These are phyloP conservation scores for Russula earlei DNA, from an alignment of 768 basidiomycete genomes.

Conservation along the genomic window DNA sequence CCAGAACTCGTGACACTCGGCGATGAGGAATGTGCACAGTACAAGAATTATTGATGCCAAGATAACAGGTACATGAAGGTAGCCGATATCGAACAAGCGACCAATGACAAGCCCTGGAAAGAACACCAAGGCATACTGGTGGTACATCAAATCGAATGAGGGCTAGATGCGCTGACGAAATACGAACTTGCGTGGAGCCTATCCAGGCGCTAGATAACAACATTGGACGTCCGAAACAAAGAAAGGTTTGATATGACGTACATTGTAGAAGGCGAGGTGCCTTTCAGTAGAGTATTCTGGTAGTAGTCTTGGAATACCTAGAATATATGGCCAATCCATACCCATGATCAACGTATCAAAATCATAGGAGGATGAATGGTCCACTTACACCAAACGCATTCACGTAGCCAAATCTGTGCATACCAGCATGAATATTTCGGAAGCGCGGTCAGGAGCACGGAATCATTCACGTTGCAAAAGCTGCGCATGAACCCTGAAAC, in stretches of 20 bases:
- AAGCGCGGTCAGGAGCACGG: neutral
- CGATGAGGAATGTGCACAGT: slow-evolving; percentile 50
- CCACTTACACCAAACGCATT: slow-evolving; percentile 67
- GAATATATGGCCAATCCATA: neutral
- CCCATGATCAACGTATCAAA: neutral
- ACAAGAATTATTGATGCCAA: slow-evolving; percentile 43
- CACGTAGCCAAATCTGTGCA: slow-evolving; percentile 51
- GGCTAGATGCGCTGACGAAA: neutral
- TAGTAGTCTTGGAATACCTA: slow-evolving; percentile 73
- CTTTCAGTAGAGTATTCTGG: slow-evolving; percentile 39
- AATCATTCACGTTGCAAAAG: slow-evolving; percentile 33
- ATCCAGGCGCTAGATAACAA: slow-evolving; percentile 56
- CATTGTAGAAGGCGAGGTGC: slow-evolving; percentile 55
- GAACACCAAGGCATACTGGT: slow-evolving; percentile 53
- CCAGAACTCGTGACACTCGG: slow-evolving; percentile 68
- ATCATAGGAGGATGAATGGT: neutral
- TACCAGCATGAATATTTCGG: neutral
- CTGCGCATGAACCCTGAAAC: slow-evolving; percentile 28
- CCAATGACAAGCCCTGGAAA: slow-evolving; percentile 55
- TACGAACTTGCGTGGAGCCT: slow-evolving; percentile 56
- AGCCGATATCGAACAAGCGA: slow-evolving; percentile 65
- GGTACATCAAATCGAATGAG: no score
- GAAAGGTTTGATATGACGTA: slow-evolving; percentile 22
- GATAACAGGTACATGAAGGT: slow-evolving; percentile 43
- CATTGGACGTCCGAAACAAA: neutral